These are phyloP conservation scores for Geotrichum bryndzae DNA, from an alignment of 1,139 yeast species.

Conservation along the genomic window DNA sequence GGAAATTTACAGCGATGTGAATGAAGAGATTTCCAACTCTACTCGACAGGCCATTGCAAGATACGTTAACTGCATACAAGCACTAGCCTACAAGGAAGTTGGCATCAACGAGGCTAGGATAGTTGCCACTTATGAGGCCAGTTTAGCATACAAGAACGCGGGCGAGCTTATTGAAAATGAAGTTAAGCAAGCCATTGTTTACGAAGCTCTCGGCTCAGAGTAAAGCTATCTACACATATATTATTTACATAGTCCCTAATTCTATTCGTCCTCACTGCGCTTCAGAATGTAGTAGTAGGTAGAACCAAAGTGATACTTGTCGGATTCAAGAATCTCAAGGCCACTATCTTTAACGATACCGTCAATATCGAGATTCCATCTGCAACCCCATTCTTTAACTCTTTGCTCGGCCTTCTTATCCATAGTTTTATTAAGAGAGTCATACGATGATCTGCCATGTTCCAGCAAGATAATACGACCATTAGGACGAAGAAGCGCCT, in stretches of 20 bases:
- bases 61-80: constrained; percentile 76
- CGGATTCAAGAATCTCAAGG: constrained; percentile 71
- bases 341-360: constrained; percentile 80
- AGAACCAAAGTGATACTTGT: constrained; percentile 85
- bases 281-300: constrained; percentile 43
- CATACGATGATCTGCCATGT: constrained; percentile 84
- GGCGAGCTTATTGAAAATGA: constrained; percentile 73
- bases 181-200: constrained; percentile 65
- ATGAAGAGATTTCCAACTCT: constrained; percentile 60
- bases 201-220: constrained; percentile 56
- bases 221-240: constrained; percentile 43
- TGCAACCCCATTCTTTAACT: constrained; percentile 90
- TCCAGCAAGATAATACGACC: constrained; percentile 84
- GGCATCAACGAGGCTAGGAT: constrained; percentile 82
- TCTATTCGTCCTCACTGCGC: constrained; percentile 16
- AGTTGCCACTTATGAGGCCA: constrained; percentile 80
- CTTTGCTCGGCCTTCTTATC: constrained; percentile 81
- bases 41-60: constrained; percentile 73
- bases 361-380: constrained; percentile 94
- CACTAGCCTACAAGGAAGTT: constrained; percentile 72
- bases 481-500: constrained; percentile 70
- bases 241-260: neutral
- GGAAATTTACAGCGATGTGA: constrained; percentile 90
- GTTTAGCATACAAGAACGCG: constrained; percentile 67
- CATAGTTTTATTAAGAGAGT: constrained; percentile 68